These are phyloP conservation scores for Conticribra guillardii DNA, from an alignment of 108 stramenopile genomes.

Conservation along the genomic window DNA sequence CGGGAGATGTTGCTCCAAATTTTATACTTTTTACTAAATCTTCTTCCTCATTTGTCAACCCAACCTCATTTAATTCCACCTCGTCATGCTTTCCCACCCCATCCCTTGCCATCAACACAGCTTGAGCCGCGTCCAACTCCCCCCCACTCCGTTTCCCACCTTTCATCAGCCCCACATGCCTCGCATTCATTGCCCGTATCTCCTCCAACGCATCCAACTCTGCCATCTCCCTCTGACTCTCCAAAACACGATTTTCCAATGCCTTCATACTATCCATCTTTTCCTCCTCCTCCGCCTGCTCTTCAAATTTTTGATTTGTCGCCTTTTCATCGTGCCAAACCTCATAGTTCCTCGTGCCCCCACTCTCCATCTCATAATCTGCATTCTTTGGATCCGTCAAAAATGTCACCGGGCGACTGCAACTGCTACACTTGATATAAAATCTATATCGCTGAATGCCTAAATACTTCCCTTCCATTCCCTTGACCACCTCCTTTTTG, in stretches of 20 bases:
- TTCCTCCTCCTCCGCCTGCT: conserved; percentile 82
- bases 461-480: conserved; percentile 89
- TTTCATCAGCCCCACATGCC: conserved; percentile 67
- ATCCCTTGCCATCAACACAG: conserved; percentile 64
- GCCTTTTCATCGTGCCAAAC: conserved; percentile 89
- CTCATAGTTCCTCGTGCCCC: conserved; percentile 96
- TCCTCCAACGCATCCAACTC: conserved; percentile 95
- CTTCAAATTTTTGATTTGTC: conserved; percentile 63
- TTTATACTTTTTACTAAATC: conserved; percentile 71
- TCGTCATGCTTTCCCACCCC: conserved; percentile 31
- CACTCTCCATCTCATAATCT: conserved; percentile 96
- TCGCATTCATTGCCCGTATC: conserved; percentile 89
- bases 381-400: conserved; percentile 96
- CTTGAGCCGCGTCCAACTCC: conserved; percentile 54
- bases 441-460: conserved; percentile 94
- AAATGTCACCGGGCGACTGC: conserved; percentile 88
- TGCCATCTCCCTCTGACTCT: conserved; percentile 95
- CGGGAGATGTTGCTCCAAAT: conserved; percentile 51
- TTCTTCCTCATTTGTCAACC: conserved; percentile 79
- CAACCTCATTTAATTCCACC: conserved; percentile 66
- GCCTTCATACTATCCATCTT: conserved; percentile 93
- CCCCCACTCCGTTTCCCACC: conserved; percentile 20
- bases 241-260: conserved; percentile 94
- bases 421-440: conserved; percentile 95
- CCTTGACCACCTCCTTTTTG: conserved; percentile 91